These are phyloP conservation scores for Psilocybe azurescens DNA, from an alignment of 768 basidiomycete genomes.

Conservation along the genomic window DNA sequence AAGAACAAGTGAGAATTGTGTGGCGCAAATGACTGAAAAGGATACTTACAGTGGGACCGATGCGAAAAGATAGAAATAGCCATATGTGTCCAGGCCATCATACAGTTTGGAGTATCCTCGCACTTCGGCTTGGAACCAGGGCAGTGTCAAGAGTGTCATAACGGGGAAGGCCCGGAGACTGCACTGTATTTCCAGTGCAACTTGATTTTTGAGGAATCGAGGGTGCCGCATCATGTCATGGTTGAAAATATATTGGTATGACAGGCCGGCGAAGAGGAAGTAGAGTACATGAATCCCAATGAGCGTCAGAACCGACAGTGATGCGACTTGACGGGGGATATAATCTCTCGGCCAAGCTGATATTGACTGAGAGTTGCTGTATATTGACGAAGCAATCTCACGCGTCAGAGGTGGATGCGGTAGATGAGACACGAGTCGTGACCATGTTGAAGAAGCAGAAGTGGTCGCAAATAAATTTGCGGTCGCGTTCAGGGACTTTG, in stretches of 20 bases:
- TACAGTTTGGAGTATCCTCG: conserved; percentile 85
- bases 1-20: conserved; percentile 15
- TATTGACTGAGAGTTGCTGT: conserved; percentile 32
- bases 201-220: conserved; percentile 89
- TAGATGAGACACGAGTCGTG: conserved; percentile 55
- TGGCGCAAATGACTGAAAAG: conserved; percentile 4
- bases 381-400: conserved; percentile 37
- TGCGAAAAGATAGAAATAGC: conserved; percentile 72
- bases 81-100: conserved; percentile 78
- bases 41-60: conserved; percentile 69
- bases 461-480: conserved; percentile 37
- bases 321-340: conserved; percentile 77
- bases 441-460: conserved; percentile 50
- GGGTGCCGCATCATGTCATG: conserved; percentile 96
- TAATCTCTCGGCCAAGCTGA: conserved; percentile 90
- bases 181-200: conserved; percentile 75
- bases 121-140: conserved; percentile 94
- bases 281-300: conserved; percentile 87
- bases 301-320: conserved; percentile 73
- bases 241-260: conserved; percentile 90
- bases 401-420: conserved; percentile 59
- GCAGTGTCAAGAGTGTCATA: conserved; percentile 86
- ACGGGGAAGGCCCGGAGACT: conserved; percentile 80
- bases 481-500: conserved; percentile 40
- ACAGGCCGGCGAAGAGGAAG: conserved; percentile 85